Conservation (phyloP, 495 filamentous ascomycete genomes). For the Xylaria nigripes region DNA sequence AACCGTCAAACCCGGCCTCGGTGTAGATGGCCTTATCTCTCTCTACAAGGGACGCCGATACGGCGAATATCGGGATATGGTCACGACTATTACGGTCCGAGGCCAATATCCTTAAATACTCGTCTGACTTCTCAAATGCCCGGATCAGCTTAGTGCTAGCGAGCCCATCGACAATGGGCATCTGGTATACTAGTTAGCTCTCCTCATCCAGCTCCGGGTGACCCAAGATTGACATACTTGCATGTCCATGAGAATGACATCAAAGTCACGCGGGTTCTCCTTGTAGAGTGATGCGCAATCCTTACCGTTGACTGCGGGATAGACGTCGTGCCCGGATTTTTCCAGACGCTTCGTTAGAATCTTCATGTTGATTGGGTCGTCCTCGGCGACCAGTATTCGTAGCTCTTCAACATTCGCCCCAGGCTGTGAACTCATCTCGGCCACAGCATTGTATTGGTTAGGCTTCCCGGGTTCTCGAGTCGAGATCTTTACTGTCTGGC, state of each 20-base stretch:
- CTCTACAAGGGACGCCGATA: slow-evolving; percentile 80
- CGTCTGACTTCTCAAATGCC: slow-evolving; percentile 49
- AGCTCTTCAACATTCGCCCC: slow-evolving; percentile 33
- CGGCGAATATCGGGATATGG: slow-evolving; percentile 76
- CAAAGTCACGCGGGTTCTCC: slow-evolving; percentile 52
- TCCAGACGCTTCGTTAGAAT: slow-evolving; percentile 79
- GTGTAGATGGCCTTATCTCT: slow-evolving; percentile 60
- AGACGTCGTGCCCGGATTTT: slow-evolving; percentile 67
- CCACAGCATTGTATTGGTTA: slow-evolving; percentile 4
- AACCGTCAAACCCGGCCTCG: slow-evolving; percentile 81
- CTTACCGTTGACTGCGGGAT: slow-evolving; percentile 74
- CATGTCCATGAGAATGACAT: slow-evolving; percentile 95
- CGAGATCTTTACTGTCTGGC: slow-evolving; percentile 18
- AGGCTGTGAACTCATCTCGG: not conserved
- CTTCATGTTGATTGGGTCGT: slow-evolving; percentile 87
- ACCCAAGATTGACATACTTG: slow-evolving; percentile 48
- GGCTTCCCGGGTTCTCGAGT: slow-evolving; percentile 25
- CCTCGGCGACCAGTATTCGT: slow-evolving; percentile 75
- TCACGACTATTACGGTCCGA: slow-evolving; percentile 39
- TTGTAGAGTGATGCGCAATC: slow-evolving; percentile 68
- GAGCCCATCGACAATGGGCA: slow-evolving; percentile 89
- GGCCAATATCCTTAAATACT: slow-evolving; percentile 35
- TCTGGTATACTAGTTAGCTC: slow-evolving; percentile 40
- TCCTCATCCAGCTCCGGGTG: not conserved
- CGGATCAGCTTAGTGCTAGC: slow-evolving; percentile 79